Evolutionary conservation across 352 stramenopile species (phyloP).

Genomic region (Globisporangium megalacanthum): DNA sequence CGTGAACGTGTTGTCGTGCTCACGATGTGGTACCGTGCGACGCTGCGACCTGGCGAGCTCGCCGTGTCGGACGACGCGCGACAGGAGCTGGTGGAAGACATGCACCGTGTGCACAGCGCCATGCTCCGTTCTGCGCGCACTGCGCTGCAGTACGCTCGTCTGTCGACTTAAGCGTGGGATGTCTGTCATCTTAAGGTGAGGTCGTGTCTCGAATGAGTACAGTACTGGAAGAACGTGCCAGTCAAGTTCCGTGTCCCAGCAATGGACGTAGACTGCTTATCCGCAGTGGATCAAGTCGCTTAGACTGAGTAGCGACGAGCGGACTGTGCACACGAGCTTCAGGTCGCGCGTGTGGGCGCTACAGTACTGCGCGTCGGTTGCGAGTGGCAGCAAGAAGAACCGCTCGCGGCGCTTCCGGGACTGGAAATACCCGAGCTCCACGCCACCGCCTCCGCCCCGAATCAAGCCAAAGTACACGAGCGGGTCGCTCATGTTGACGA

Average conservation of each 20-base stretch:
- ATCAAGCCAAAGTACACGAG: constrained; percentile 10
- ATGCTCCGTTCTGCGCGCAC: constrained; percentile 1
- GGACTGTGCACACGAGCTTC: not conserved
- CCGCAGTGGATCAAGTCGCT: constrained; percentile 8
- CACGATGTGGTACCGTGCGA: constrained; percentile 27
- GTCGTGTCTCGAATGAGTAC: not conserved
- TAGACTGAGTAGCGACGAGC: not conserved
- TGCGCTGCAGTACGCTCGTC: not conserved
- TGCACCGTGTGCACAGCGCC: not conserved
- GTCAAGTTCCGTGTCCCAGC: no score
- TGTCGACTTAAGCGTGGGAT: not conserved
- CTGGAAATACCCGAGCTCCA: constrained; percentile 1
- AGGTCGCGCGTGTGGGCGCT: not conserved
- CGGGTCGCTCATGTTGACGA: constrained; percentile 15
- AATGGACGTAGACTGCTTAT: not conserved
- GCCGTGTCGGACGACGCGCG: not conserved
- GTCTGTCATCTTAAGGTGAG: not conserved
- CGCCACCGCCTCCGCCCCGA: not conserved
- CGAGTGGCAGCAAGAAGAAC: constrained; percentile 5
- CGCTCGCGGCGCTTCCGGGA: not conserved
- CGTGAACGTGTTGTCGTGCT: constrained; percentile 20
- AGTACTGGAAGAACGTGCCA: not conserved
- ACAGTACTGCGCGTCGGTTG: not conserved
- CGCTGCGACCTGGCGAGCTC: constrained; percentile 13
- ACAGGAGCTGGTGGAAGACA: constrained; percentile 1